A percentile compares a stretch with the other conserved stretches of the same genome.
phyloP scores from a whole-genome alignment of 371 early-diverging fungal genomes.

The Rhizopus stolonifer region DNA sequence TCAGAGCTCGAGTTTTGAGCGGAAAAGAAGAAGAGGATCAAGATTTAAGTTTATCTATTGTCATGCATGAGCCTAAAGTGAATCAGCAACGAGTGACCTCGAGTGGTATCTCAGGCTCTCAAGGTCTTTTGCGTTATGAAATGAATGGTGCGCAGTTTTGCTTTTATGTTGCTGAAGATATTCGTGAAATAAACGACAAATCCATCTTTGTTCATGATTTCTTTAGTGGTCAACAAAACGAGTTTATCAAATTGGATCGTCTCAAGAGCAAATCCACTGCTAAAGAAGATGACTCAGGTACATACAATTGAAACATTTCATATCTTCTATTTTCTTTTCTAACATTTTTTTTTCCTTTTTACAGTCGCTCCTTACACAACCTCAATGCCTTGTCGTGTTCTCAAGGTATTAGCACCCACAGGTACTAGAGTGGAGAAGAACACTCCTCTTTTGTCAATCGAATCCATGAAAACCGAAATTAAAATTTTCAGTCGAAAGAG shows the following conservation, averaged over 20 bases:
- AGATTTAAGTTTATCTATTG: conserved; percentile 16
- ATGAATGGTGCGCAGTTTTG: conserved; percentile 54
- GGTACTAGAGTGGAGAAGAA: conserved; percentile 63
- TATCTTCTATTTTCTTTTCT: no score
- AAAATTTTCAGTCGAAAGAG: conserved; percentile 63
- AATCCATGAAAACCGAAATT: conserved; percentile 79
- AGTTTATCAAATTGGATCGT: conserved; percentile 49
- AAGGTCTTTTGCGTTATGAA: conserved; percentile 47
- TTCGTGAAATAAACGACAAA: conserved; percentile 44
- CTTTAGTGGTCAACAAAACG: conserved; percentile 50
- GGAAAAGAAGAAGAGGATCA: conserved; percentile 23
- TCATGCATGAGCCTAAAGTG: conserved; percentile 26
- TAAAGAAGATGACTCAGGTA: conserved; percentile 48
- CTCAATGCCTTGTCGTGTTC: conserved; percentile 74
- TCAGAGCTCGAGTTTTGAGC: conserved; percentile 31
- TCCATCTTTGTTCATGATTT: conserved; percentile 59
- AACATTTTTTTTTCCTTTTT: not conserved
- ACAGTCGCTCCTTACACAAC: conserved; percentile 68
- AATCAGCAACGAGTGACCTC: conserved; percentile 28
- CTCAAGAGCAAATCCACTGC: conserved; percentile 43
- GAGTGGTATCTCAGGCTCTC: conserved; percentile 30
- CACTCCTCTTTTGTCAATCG: conserved; percentile 65
- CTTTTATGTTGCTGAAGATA: conserved; percentile 55
- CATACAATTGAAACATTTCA: no score
- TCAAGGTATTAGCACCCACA: conserved; percentile 55